Evolutionary conservation across 352 stramenopile species (phyloP), one percentile per base, ranked within the genome.

Genomic region (Phytophthora foliorum): DNA sequence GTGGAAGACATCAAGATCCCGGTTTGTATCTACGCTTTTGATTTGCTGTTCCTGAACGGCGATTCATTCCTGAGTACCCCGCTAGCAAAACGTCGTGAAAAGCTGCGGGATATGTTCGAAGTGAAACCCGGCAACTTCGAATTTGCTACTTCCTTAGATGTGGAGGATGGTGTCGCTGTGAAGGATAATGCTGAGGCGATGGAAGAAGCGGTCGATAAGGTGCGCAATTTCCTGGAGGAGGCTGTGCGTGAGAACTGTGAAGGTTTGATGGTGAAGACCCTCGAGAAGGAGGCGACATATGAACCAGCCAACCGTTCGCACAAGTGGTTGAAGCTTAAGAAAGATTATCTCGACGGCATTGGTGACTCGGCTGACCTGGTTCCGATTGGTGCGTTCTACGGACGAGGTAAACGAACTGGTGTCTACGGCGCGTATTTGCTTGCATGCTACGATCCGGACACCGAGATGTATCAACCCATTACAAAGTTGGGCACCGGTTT

Each of bases 311-410:
- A 98, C 64, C 91, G 98, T 38, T 99, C 96, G 9, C 87, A 99
- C 58, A 99, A 99, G 77, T 99, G 98, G 98, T 86, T 99, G 44
- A 99, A 99, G 75, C 88, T 99, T 7, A 99, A 99, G 81, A 99
- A 99, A 75, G 98, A 99, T 79, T 99, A 99, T 63, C 75, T 99
- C 1, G 97, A 99, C 24, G 97, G 97, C 21, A 94, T 99, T 42
- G 97, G 96, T 8, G 98, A 99, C 76, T 99, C 97, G 10, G 92
- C 99, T 2, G 98, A 99, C 75, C 80, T 99, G 21, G 98, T 99
- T 27, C 97, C 97, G 2, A 95, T 99, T 46, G 98, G 98, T n/a
- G 98, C 97, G 10, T 99, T 99, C 80, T 87, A 98, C 58, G 98
- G 98, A 5, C 81, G 86, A 7, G 92, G 97, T 44, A 99, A 99